A percentile compares a stretch with the other conserved stretches of the same genome.
Conservation (phyloP, 139 green algal genomes). For the Spirogloea muscicola region DNA sequence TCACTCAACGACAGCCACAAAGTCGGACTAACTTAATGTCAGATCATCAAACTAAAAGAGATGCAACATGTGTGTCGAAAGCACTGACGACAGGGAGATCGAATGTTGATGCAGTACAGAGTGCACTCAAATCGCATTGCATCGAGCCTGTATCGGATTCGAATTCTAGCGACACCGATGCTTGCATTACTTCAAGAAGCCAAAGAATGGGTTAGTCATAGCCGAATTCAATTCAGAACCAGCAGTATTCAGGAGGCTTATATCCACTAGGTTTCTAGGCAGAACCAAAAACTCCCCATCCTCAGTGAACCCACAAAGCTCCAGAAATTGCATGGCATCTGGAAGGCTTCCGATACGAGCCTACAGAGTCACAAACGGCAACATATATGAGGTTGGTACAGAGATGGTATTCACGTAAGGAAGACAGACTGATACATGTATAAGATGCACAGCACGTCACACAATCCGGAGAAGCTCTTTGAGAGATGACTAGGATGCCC, state of each 20-base stretch:
- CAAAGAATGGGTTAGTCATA: conserved; percentile 91
- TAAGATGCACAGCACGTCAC: neutral
- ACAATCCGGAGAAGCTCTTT: no score
- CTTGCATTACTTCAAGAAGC: conserved; percentile 57
- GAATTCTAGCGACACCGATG: no score
- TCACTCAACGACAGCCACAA: no score
- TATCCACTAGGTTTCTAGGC: conserved; percentile 54
- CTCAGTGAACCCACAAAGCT: conserved; percentile 69
- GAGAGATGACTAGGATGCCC: no score
- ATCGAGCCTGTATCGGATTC: no score
- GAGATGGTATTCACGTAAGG: neutral
- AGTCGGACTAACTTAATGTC: no score
- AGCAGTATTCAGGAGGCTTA: conserved; percentile 64
- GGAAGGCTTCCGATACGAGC: conserved; percentile 23
- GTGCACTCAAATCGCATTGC: no score
- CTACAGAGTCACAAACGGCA: conserved; percentile 26
- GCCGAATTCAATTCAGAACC: conserved; percentile 69
- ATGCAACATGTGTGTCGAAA: no score
- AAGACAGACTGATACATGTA: neutral
- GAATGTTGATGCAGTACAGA: no score
- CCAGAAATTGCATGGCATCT: conserved; percentile 68
- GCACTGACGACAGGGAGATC: no score
- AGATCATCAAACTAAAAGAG: no score
- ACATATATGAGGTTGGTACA: neutral
- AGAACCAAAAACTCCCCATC: conserved; percentile 55